A percentile compares a stretch with the other conserved stretches of the same genome.
phyloP scores from a whole-genome alignment of 768 basidiomycete genomes.

The Chalciporus piperatus region DNA sequence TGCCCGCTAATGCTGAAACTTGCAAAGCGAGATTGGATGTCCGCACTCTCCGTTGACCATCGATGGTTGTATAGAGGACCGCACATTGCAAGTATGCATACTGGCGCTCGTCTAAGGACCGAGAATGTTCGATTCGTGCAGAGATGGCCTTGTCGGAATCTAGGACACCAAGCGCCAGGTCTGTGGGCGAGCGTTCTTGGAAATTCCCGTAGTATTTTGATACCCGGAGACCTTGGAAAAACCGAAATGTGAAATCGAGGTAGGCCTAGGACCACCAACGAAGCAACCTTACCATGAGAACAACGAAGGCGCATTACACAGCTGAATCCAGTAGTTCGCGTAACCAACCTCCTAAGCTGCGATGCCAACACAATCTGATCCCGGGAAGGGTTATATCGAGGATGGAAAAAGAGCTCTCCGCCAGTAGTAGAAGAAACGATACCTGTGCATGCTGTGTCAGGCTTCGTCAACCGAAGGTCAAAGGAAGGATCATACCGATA shows the following conservation, averaged over 20 bases:
- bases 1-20: conserved; percentile 80
- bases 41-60: conserved; percentile 80
- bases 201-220: conserved; percentile 73
- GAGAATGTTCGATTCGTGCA: conserved; percentile 69
- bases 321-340: conserved; percentile 74
- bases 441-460: conserved; percentile 38
- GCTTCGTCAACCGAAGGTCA: conserved; percentile 1
- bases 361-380: conserved; percentile 66
- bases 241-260: conserved; percentile 8
- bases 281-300: conserved; percentile 62
- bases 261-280: neutral
- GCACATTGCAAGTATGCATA: conserved; percentile 86
- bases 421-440: conserved; percentile 72
- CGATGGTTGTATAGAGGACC: conserved; percentile 75
- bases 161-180: conserved; percentile 74
- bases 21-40: conserved; percentile 83
- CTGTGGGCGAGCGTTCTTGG: conserved; percentile 61
- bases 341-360: conserved; percentile 69
- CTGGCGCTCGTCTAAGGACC: conserved; percentile 62
- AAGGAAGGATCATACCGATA: conserved; percentile 51
- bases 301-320: conserved; percentile 79
- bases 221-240: conserved; percentile 55
- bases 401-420: conserved; percentile 90
- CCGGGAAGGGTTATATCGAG: conserved; percentile 72
- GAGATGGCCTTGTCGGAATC: conserved; percentile 82